Base-by-base conservation (phyloP, 2,329 filamentous ascomycete species). In the Leptographium flavum region DNA sequence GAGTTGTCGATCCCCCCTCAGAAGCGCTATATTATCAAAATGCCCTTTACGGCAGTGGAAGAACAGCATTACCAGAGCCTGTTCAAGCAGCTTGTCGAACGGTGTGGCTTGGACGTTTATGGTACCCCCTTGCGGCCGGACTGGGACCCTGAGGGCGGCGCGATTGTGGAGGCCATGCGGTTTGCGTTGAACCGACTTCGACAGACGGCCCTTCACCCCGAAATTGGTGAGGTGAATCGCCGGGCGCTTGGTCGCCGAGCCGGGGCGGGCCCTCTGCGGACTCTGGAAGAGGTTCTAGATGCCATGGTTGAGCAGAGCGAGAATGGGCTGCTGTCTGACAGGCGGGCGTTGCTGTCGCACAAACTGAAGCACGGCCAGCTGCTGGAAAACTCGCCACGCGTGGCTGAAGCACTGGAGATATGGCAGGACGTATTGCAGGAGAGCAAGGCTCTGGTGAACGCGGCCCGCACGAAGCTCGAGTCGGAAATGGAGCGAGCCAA, bases 221-320 rank as follows among this genome's bases (percentile, higher is more conserved):
- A 94, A 57, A 75, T 94, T 36, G 83, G 83, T 17, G 71, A 71
- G 10, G 74, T 73, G 28, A 83, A 81, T 52, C 70, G 81, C 14
- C 74, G 72, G 49, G 72, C 74, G 0, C 62, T 85, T 6, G 81
- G 81, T 2, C 70, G 73, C 38, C 76, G 70, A 41, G 70, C 69
- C 44, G 79, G 75, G 0, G n/a, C n/a, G n/a, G n/a, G n/a, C n/a
- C 81, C 85, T 0, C 69, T 95, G 51, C 74, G 84, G 13, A 93
- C 88, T 1, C 81, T 94, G 2, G 75, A 80, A 17, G 85, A 96
- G 60, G 90, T 96, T 1, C 67, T 98, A 11, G 81, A 87, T 51
- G 79, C 81, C 5, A 95, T 98, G 90, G 81, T 95, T 47, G 87
- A 94, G 45, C 80, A 90, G 56, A 87, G 82, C 37, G 83, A 90